Evolutionary conservation across 1,284 basidiomycete species (phyloP), one percentile per base, ranked within the genome.

Genomic region (Trichosporon ovoides): DNA sequence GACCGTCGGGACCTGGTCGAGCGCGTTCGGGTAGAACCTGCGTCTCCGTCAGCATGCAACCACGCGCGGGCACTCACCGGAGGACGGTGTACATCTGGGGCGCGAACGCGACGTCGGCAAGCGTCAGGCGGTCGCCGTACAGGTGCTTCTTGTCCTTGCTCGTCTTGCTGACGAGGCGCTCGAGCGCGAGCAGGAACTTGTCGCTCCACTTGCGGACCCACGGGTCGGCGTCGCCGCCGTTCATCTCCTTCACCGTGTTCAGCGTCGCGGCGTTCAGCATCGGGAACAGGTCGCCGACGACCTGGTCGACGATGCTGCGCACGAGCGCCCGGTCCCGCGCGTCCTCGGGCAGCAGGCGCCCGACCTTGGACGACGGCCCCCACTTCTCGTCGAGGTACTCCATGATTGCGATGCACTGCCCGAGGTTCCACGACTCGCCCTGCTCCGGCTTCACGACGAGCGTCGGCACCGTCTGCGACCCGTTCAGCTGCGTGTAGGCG

Each of bases 201-300:
- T 46, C 43, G 24, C 43, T 46, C 43, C 43, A 46, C 43, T 53
- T 52, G 28, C 51, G 37, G 10, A 58, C 58, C 61, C 61, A 63
- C 51, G 43, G 40, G 33, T 24, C 38, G 7, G 20, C 53, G 38
- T 60, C 56, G 7, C 35, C 56, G 10, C 56, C 61, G 18, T 31
- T 31, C 5, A 49, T 36, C 14, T 34, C 46, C 56, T 56, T 60
- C 51, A 59, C 51, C 10, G 18, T 20, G 18, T 50, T 37, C 24
- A 63, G 52, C 13, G 53, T 56, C n/a, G 43, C 51, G 22, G 55
- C 19, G 16, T 55, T 63, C 24, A 50, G 53, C 14, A 60, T 55
- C 5, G 61, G 61, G 51, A 56, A 55, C 22, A 63, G 57, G 52
- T 63, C 61, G 51, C 58, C 51, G 16, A 63, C 58, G 28, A 60